Percentiles rank a stretch among this genome's conserved stretches.
phyloP scores from a whole-genome alignment of 1,139 yeast genomes.

The Zygotorulaspora mrakii region DNA sequence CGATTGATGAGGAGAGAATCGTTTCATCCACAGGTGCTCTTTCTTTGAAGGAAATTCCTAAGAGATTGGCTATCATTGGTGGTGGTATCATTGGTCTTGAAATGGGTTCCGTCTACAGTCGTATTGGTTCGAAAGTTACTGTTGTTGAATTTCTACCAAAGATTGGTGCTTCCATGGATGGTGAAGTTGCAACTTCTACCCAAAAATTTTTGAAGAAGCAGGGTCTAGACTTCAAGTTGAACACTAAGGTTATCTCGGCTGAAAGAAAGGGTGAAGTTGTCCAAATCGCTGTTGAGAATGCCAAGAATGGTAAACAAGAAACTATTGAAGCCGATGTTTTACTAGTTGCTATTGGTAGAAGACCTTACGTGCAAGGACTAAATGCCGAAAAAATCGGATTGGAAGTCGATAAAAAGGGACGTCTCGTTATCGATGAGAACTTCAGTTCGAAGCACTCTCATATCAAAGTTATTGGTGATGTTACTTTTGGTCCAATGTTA shows the following conservation, averaged over 20 bases:
- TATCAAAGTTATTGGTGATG: conserved; percentile 97
- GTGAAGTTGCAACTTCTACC: conserved; percentile 83
- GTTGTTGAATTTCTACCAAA: conserved; percentile 86
- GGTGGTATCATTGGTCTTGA: conserved; percentile 99
- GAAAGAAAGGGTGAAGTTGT: conserved; percentile 85
- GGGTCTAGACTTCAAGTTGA: conserved; percentile 88
- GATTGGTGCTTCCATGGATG: conserved; percentile 97
- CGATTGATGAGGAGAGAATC: conserved; percentile 94
- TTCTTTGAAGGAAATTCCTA: conserved; percentile 81
- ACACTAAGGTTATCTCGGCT: conserved; percentile 87
- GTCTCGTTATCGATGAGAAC: conserved; percentile 90
- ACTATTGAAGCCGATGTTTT: conserved; percentile 84
- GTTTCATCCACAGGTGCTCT: conserved; percentile 95
- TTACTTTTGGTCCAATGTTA: conserved; percentile 97
- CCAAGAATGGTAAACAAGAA: conserved; percentile 79
- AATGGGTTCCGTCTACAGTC: conserved; percentile 97
- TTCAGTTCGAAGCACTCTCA: conserved; percentile 89
- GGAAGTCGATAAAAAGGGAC: conserved; percentile 87
- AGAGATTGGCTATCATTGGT: conserved; percentile 89
- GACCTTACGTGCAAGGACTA: conserved; percentile 91
- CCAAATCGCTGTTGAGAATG: conserved; percentile 83
- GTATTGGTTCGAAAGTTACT: conserved; percentile 94
- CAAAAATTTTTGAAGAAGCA: conserved; percentile 91
- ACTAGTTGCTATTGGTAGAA: conserved; percentile 97
- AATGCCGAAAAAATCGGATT: conserved; percentile 85